A percentile compares a stretch with the other conserved stretches of the same genome.
These are phyloP conservation scores for Taphrina populina DNA, from an alignment of 1,139 yeast genomes.

Conservation along the genomic window DNA sequence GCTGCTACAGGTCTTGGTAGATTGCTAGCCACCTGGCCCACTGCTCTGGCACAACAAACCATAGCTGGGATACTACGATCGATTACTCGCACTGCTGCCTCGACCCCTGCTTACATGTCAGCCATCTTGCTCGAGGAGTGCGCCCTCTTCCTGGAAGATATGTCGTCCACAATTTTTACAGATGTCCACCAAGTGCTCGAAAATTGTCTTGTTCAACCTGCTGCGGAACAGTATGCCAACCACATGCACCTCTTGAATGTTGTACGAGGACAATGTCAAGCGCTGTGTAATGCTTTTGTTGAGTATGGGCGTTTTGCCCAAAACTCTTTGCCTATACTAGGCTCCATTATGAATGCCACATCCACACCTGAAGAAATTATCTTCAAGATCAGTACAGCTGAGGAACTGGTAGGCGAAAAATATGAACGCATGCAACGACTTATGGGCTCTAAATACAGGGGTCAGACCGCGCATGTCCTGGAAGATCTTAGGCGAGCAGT, in stretches of 20 bases:
- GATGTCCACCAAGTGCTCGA: no score
- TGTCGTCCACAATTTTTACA: conserved; percentile 40
- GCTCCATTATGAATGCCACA: conserved; percentile 91
- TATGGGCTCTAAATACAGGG: conserved; percentile 69
- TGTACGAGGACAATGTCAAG: conserved; percentile 82
- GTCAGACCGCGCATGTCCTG: conserved; percentile 68
- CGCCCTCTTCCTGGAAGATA: conserved; percentile 49
- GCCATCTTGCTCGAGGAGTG: conserved; percentile 74
- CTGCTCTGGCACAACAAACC: conserved; percentile 40
- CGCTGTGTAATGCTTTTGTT: conserved; percentile 71
- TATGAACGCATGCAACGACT: conserved; percentile 64
- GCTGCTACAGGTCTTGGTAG: conserved; percentile 77
- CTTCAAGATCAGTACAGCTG: conserved; percentile 76
- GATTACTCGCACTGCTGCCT: conserved; percentile 60
- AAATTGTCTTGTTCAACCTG: conserved; percentile 51
- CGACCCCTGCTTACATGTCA: conserved; percentile 75
- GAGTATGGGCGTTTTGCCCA: conserved; percentile 73
- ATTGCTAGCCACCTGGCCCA: conserved; percentile 49
- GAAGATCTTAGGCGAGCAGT: conserved; percentile 78
- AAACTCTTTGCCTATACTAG: conserved; percentile 76
- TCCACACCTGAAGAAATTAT: conserved; percentile 94
- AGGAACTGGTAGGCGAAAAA: conserved; percentile 62
- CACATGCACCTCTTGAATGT: conserved; percentile 82
- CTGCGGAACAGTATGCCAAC: conserved; percentile 59
- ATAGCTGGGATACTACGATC: conserved; percentile 50